Percentiles rank a stretch among this genome's conserved stretches.
These are phyloP conservation scores for Coemansia sp. DNA, from an alignment of 192 early-diverging fungal species.

Conservation along the genomic window DNA sequence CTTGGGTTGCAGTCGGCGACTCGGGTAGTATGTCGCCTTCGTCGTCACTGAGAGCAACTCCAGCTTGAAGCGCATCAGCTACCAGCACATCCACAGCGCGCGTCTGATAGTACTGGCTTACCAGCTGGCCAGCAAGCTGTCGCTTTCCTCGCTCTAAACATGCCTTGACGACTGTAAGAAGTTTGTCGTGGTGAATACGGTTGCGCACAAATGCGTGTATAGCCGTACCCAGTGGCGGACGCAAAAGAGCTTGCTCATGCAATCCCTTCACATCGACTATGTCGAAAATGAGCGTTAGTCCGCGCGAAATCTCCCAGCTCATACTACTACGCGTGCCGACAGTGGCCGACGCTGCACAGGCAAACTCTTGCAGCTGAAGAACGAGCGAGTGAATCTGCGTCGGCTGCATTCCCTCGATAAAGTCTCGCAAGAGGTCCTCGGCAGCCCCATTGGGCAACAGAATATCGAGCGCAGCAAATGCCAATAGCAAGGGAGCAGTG, in stretches of 20 bases:
- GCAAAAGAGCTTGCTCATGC: conserved; percentile 39
- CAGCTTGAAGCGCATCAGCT: conserved; percentile 28
- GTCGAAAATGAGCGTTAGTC: conserved; percentile 37
- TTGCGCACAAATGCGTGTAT: conserved; percentile 43
- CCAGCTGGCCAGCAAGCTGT: conserved; percentile 35
- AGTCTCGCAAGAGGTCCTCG: conserved; percentile 4
- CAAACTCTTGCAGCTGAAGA: conserved; percentile 23
- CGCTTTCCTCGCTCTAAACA: conserved; percentile 38
- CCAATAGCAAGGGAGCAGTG: conserved; percentile 13
- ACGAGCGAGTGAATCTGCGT: conserved; percentile 17
- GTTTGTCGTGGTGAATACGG: conserved; percentile 37
- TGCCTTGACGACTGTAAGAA: conserved; percentile 22
- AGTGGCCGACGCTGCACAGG: conserved; percentile 1
- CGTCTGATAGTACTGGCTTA: conserved; percentile 38
- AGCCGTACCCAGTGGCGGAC: conserved; percentile 21
- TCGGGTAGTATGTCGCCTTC: background rate
- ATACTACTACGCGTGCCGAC: conserved; percentile 18
- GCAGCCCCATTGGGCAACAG: conserved; percentile 8
- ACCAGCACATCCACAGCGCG: conserved; percentile 24
- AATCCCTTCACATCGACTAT: conserved; percentile 17
- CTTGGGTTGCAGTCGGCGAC: conserved; percentile 15
- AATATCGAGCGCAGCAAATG: conserved; percentile 25
- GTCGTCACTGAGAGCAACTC: conserved; percentile 7
- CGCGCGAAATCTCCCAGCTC: conserved; percentile 26
- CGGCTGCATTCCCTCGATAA: conserved; percentile 14